Percentiles rank a stretch among this genome's conserved stretches.
phyloP scores from a whole-genome alignment of 169 alveolate species.

The Cryptosporidium meleagridis region DNA sequence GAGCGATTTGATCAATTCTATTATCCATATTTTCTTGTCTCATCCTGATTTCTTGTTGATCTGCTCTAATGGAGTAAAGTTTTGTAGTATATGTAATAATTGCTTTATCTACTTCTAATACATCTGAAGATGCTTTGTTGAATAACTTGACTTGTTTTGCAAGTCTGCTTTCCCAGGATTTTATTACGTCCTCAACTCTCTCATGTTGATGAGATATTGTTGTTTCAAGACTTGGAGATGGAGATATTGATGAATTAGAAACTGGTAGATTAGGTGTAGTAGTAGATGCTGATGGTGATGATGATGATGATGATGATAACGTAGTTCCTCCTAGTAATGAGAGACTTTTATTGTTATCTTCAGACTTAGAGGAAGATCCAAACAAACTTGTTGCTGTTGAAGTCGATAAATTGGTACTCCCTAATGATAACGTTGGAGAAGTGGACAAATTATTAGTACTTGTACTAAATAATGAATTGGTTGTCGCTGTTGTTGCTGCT shows the following conservation, averaged over 20 bases:
- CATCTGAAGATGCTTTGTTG: slow-evolving; percentile 65
- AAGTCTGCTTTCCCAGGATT: slow-evolving; percentile 60
- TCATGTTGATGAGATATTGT: slow-evolving; percentile 61
- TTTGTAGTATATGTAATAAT: slow-evolving; percentile 55
- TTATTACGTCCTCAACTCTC: slow-evolving; percentile 66
- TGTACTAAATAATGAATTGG: background rate
- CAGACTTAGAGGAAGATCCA: background rate
- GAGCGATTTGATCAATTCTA: slow-evolving; percentile 72
- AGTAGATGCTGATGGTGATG: background rate
- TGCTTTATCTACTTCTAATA: slow-evolving; percentile 63
- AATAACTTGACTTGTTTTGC: slow-evolving; percentile 56
- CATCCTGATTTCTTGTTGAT: slow-evolving; percentile 54
- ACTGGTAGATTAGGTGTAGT: background rate
- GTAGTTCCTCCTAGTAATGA: background rate
- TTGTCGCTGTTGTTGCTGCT: background rate
- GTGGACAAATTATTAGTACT: background rate
- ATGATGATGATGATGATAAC: slow-evolving; percentile 3
- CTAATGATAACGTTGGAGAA: background rate
- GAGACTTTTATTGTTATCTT: background rate
- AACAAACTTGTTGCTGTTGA: background rate
- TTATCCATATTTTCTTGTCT: slow-evolving; percentile 69
- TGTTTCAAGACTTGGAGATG: background rate
- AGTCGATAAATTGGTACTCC: background rate
- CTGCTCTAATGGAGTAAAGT: slow-evolving; percentile 44
- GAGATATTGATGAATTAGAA: background rate